Evolutionary conservation across 441 rosid genomes (phyloP), one percentile per base, ranked within the genome.

Genomic region (Pelargonium australe): DNA sequence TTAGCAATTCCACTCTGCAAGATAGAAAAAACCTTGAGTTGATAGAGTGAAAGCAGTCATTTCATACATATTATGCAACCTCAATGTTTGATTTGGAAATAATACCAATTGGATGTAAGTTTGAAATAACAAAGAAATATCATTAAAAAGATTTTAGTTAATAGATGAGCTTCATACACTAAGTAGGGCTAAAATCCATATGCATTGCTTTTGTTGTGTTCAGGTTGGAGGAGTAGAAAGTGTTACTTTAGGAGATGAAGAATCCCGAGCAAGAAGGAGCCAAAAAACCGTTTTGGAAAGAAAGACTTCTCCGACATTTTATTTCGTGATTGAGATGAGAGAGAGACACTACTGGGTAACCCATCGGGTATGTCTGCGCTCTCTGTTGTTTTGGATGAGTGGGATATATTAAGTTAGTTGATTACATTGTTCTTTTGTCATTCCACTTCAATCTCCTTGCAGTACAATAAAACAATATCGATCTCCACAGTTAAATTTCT

Each of bases 241-340:
- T 57, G 93, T 86, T 60, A 79, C 89, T 69, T 81, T 86, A 17
- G 93, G 93, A 68, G 89, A 88, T 49, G 81, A 79, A 72, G 90
- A 85, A 85, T 89, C 90, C 0, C 75, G 85, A 13, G 80, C 82
- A 10, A 83, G 89, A 73, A 77, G 83, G 70, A 77, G 82, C 66
- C 85, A 75, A 66, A 88, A 88, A 82, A 88, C 82, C 68, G 71
- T 86, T 66, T 84, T 83, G 5, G 88, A 86, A 80, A 83, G 93
- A 53, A 82, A 85, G 76, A 81, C 80, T 74, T 84, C 89, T 34
- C 84, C 90, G 7, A 88, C 90, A 10, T 88, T 88, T 79, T 82
- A 81, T 75, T 88, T 88, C 77, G 70, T 86, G 83, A 83, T 86
- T 45, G 89, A 88, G 80, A 85, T 88, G 88, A 71, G 93, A 68